phyloP scores from a whole-genome alignment of 2,329 filamentous ascomycete genomes.

The Phialemoniopsis sp. region DNA sequence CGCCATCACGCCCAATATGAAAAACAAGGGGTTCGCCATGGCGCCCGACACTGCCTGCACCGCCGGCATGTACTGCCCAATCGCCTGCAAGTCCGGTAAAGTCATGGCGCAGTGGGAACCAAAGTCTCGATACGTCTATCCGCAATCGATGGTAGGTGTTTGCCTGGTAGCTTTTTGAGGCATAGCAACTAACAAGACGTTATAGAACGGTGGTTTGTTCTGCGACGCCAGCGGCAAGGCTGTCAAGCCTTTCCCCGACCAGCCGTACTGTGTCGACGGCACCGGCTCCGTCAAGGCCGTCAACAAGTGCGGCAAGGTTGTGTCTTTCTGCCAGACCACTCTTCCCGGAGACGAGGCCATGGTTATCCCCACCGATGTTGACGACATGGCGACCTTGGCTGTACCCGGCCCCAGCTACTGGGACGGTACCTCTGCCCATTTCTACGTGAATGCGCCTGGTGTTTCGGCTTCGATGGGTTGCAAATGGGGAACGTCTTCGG shows the following conservation, averaged over 20 bases:
- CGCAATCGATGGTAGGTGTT: constrained; percentile 64
- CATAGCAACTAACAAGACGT: constrained; percentile 8
- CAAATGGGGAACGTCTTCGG: constrained; percentile 62
- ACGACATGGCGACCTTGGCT: constrained; percentile 54
- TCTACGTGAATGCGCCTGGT: constrained; percentile 75
- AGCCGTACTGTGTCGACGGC: constrained; percentile 67
- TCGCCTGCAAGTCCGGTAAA: constrained; percentile 71
- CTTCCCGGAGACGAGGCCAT: constrained; percentile 77
- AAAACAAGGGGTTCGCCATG: constrained; percentile 77
- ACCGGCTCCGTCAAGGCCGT: constrained; percentile 60
- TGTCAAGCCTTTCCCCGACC: constrained; percentile 63
- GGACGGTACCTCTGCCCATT: constrained; percentile 70
- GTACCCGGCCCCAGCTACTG: constrained; percentile 70
- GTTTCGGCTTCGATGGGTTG: constrained; percentile 56
- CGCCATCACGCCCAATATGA: constrained; percentile 55
- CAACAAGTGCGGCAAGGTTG: constrained; percentile 58
- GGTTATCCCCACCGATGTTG: constrained; percentile 73
- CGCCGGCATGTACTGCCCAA: constrained; percentile 68
- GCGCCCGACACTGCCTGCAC: constrained; percentile 68
- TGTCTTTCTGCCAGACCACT: constrained; percentile 77
- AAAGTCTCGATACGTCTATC: constrained; percentile 63
- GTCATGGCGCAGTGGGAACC: constrained; percentile 79
- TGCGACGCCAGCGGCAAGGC: constrained; percentile 65
- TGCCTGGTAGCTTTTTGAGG: neutral
- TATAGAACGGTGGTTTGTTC: constrained; percentile 68